Percentiles rank a stretch among this genome's conserved stretches.
Evolutionary conservation across 108 stramenopile genomes (phyloP).

Genomic region (Cyclotella distinguenda): DNA sequence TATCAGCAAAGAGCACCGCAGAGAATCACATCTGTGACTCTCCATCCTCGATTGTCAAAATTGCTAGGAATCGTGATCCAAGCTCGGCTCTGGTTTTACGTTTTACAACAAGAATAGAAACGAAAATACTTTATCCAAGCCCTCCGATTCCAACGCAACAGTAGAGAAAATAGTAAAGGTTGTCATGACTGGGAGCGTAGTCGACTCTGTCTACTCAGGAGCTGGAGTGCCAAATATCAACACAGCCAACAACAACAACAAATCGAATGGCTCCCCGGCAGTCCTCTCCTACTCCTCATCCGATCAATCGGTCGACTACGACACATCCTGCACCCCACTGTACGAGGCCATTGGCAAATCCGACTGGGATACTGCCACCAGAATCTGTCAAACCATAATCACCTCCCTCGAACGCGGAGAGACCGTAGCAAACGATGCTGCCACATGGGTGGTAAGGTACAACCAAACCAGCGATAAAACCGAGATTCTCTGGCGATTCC

Average conservation of each 20-base stretch:
- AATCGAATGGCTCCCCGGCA: neutral
- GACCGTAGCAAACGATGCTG: slow-evolving; percentile 43
- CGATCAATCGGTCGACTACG: slow-evolving; percentile 71
- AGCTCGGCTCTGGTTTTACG: too few relatives aligned
- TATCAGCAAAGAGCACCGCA: too few relatives aligned
- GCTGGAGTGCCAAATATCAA: too few relatives aligned
- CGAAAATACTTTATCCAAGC: too few relatives aligned
- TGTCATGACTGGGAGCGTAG: too few relatives aligned
- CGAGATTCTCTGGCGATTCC: slow-evolving; percentile 73
- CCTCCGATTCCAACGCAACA: too few relatives aligned
- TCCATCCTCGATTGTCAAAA: too few relatives aligned
- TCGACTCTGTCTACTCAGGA: too few relatives aligned
- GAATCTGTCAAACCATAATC: slow-evolving; percentile 15
- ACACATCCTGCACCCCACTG: slow-evolving; percentile 68
- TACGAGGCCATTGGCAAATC: slow-evolving; percentile 75
- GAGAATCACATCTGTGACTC: too few relatives aligned
- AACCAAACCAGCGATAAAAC: slow-evolving; percentile 51
- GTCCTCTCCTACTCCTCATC: slow-evolving; percentile 14
- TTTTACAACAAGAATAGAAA: too few relatives aligned
- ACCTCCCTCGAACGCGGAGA: slow-evolving; percentile 13
- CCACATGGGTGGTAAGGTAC: slow-evolving; percentile 77
- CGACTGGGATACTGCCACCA: slow-evolving; percentile 64
- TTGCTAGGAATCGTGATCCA: too few relatives aligned
- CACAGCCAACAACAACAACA: neutral
- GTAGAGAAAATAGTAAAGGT: too few relatives aligned